Evolutionary conservation across 768 basidiomycete species (phyloP), one percentile per base, ranked within the genome.

Genomic region (Trametes cinnabarina): DNA sequence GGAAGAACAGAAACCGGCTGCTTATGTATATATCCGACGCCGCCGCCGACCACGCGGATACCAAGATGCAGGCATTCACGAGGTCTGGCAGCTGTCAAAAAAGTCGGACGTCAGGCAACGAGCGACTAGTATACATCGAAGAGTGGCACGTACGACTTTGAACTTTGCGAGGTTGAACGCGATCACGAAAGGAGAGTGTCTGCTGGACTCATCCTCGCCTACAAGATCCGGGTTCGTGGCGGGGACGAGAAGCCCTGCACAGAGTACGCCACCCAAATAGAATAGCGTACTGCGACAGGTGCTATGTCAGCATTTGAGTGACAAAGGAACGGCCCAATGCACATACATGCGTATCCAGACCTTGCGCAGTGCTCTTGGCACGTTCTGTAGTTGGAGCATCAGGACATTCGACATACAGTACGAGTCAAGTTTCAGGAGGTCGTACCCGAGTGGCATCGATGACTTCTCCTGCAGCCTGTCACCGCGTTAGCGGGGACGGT

Each of bases 21-120:
- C 74, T 71, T 47, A 81, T 79, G 74, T 79, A 83, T 32, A 84
- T 64, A 69, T 81, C 81, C 51, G 77, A 77, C 50, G 75, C 75
- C 34, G 79, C 80, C n/a, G 82, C 77, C 8, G 82, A 84, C 76
- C 80, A 83, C 8, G 82, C 82, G 7, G 80, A 80, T 25, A 81
- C 76, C 41, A 84, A 69, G 41, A 82, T 69, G 50, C 70, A 70
- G 26, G 73, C 76, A 55, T 76, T 70, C 55, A 71, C 55, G 23
- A 82, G 69, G 41, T 71, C 67, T 3, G 79, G 77, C 0, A 81
- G 52, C 64, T 68, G 43, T 47, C 22, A 12, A 65, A 25, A 23
- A 39, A 17, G 25, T 8, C 23, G 12, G 4, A n/a, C n/a, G n/a
- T n/a, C n/a, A n/a, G n/a, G n/a, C n/a, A n/a, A n/a, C n/a, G n/a